Base-by-base conservation (phyloP, 2,329 filamentous ascomycete species). In the Paecilomyces sp. region DNA sequence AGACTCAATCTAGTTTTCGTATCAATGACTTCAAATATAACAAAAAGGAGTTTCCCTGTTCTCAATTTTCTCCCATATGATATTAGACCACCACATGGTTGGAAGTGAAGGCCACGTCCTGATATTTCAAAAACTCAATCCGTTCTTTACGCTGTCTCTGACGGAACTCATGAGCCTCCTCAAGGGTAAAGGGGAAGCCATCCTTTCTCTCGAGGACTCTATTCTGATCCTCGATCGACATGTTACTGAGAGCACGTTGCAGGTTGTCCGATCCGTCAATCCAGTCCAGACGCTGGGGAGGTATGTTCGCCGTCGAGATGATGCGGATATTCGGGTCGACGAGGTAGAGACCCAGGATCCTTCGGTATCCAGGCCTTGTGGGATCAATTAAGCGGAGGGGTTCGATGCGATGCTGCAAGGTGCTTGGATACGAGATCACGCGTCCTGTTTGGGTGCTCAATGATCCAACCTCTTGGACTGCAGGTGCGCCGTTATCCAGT, bases 301-400 rank as follows among this genome's bases (percentile, higher is more conserved):
- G 81, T 0, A 83, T 75, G 60, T 84, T 82, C 0, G 76, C 75
- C 0, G 80, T 84, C 3, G 75, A 85, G 24, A 83, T 75, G 56
- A 88, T 78, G 12, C 80, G 78, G 9, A 75, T 70, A 47, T 79
- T 71, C 0, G 85, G 85, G 63, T 88, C 85, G 2, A 88, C 78
- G 3, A 88, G 77, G 67, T 81, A 86, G 41, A 88, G 75, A 0
- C 80, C 80, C 0, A 88, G 67, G 54, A 84, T 79, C 59, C 81
- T 80, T 7, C 79, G 71, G 62, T 83, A 78, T 0, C 85, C 85
- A 0, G 81, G 78, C 62, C 78, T 80, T 0, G 77, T 78, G 1
- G 68, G 68, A 63, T 88, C 81, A 51, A 70, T 66, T 13, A 86
- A 75, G 33, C 74, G 62, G 69, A 85, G 83, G 0, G 78, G 67